Evolutionary conservation across 148 eudicot species (phyloP), one percentile per base, ranked within the genome.

Genomic region (Chenopodium quinoa): DNA sequence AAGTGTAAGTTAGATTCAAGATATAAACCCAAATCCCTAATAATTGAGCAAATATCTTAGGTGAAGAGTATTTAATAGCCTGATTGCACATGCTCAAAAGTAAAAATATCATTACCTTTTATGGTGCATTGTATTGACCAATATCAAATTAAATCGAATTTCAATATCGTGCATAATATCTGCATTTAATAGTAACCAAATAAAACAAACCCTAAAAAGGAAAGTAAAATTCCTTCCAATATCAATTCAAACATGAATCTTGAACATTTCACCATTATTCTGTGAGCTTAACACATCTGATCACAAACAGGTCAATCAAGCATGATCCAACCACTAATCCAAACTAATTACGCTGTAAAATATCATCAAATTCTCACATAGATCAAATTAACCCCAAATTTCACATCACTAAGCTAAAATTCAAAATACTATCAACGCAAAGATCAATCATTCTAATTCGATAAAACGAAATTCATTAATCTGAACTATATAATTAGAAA

Each of bases 241-340:
- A 44, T 37, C 9, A 8, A 77, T 9, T 25, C 46, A 22, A 79
- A 56, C 44, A 13, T 62, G 8, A 73, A 74, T 48, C 82, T 44
- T 71, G 11, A 25, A 23, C 40, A 16, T 22, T 13, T 72, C 66
- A 72, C 20, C 54, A 54, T 32, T 54, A 71, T 20, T 67, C 46
- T 48, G 4, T 11, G 60, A 67, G 74, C 37, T 11, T 70, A 31
- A 67, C 31, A 50, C 12, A 56, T 69, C 58, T 0, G 37, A 79
- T 69, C 44, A 4, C 52, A 69, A 54, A 7, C 46, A 75, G 69
- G 72, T 22, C 76, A 79, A 69, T 19, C 54, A 75, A 54, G 40
- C 47, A 80, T 58, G 66, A 80, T 80, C 46, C 63, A 62, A 75
- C 31, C 73, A 76, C 70, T 60, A 67, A 71, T 50, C 66, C 9